Conservation (phyloP, 2,329 filamentous ascomycete genomes). For the Cladosporium oxysporum region DNA sequence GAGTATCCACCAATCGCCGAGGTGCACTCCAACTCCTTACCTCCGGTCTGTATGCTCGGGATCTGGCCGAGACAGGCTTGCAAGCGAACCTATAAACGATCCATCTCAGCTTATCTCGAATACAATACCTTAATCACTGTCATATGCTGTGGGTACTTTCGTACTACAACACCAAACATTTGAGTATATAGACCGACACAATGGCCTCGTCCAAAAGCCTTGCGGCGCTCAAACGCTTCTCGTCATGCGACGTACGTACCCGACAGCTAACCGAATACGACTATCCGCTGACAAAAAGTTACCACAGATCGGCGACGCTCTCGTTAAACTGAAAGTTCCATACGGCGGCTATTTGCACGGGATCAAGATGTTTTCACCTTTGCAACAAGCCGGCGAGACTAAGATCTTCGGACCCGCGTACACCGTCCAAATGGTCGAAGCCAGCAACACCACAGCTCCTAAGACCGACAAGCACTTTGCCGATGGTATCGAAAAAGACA, state of each 20-base stretch:
- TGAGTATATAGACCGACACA: background rate
- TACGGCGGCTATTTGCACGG: conserved; percentile 58
- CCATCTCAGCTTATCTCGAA: background rate
- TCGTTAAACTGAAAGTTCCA: conserved; percentile 49
- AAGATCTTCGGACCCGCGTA: conserved; percentile 59
- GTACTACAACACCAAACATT: too few relatives aligned
- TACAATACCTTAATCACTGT: background rate
- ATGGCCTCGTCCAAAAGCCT: conserved; percentile 14
- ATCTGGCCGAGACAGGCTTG: background rate
- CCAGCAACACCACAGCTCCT: conserved; percentile 36
- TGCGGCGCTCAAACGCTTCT: conserved; percentile 17
- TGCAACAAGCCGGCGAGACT: conserved; percentile 53
- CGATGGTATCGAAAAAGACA: conserved; percentile 38
- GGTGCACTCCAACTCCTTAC: background rate
- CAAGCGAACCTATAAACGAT: background rate
- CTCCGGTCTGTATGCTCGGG: background rate
- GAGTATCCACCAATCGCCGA: background rate
- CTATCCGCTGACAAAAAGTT: conserved; percentile 5
- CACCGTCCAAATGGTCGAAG: conserved; percentile 42
- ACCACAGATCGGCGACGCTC: conserved; percentile 48
- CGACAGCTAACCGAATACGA: background rate
- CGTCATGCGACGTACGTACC: conserved; percentile 17
- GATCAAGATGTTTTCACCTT: conserved; percentile 57
- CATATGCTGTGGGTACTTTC: background rate
- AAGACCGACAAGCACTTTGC: conserved; percentile 39